Percentiles rank a stretch among this genome's conserved stretches.
phyloP scores from a whole-genome alignment of 2,329 filamentous ascomycete genomes.

The Epichloe gansuensis region DNA sequence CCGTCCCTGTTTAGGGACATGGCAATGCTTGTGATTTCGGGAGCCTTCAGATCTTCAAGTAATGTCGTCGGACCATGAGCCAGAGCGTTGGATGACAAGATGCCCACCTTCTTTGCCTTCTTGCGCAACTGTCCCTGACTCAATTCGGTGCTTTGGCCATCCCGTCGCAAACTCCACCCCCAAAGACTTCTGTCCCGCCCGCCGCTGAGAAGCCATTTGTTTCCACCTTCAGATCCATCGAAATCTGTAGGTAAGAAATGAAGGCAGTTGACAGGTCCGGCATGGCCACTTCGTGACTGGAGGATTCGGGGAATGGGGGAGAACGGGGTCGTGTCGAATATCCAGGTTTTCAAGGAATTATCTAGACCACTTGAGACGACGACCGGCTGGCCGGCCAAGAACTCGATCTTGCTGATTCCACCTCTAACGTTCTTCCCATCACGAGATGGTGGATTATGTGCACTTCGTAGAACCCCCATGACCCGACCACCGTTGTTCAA shows the following conservation, averaged over 20 bases:
- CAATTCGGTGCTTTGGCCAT: slow-evolving; percentile 85
- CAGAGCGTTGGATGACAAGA: slow-evolving; percentile 45
- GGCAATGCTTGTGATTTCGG: slow-evolving; percentile 83
- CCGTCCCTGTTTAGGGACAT: slow-evolving; percentile 89
- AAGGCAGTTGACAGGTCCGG: slow-evolving; percentile 69
- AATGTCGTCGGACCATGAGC: slow-evolving; percentile 48
- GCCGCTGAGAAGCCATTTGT: slow-evolving; percentile 89
- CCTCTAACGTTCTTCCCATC: slow-evolving; percentile 47
- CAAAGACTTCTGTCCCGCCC: slow-evolving; percentile 84
- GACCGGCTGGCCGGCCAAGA: slow-evolving; percentile 77
- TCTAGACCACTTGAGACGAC: slow-evolving; percentile 83
- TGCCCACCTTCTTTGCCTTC: slow-evolving; percentile 78
- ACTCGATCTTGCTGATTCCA: slow-evolving; percentile 79
- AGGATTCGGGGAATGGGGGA: slow-evolving; percentile 74
- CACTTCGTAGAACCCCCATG: slow-evolving; percentile 73
- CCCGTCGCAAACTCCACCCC: slow-evolving; percentile 89
- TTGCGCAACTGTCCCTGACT: slow-evolving; percentile 82
- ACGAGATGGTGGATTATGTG: slow-evolving; percentile 62
- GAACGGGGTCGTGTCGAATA: slow-evolving; percentile 87
- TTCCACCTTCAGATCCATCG: slow-evolving; percentile 74
- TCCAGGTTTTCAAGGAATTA: slow-evolving; percentile 92
- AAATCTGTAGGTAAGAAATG: slow-evolving; percentile 79
- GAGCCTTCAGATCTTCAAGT: slow-evolving; percentile 70
- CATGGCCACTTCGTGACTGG: slow-evolving; percentile 79
- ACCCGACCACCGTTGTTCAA: slow-evolving; percentile 79